Conservation (phyloP, 1,284 basidiomycete species). For the Albatrellus sp. region DNA sequence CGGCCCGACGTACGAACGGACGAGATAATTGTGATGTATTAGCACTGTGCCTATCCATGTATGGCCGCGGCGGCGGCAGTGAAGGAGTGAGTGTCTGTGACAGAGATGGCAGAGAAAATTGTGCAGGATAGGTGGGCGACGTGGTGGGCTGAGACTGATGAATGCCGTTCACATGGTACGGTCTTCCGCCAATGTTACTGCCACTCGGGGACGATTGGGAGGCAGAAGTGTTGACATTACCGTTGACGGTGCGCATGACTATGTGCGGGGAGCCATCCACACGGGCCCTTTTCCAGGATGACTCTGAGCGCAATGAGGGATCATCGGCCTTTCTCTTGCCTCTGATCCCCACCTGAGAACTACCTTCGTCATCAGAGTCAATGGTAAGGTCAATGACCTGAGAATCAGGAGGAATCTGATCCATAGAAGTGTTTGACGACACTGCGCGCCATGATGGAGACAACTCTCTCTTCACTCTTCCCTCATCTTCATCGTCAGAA, state of each 20-base stretch:
- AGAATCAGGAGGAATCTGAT: constrained; percentile 11
- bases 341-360: constrained; percentile 12
- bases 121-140: constrained; percentile 3
- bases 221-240: constrained; percentile 12
- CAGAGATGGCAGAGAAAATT: background rate
- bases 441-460: constrained; percentile 35
- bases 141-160: constrained; percentile 5
- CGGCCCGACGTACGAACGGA: background rate
- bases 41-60: background rate
- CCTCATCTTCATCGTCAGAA: constrained; percentile 65
- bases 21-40: background rate
- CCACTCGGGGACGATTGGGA: constrained; percentile 7
- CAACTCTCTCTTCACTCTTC: constrained; percentile 59
- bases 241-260: constrained; percentile 9
- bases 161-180: constrained; percentile 10
- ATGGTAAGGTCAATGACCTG: constrained; percentile 69
- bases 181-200: constrained; percentile 11
- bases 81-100: constrained; percentile 2
- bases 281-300: constrained; percentile 63
- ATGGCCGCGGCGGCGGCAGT: background rate
- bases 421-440: constrained; percentile 3
- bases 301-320: constrained; percentile 27
- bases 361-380: constrained; percentile 56
- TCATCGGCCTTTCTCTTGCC: constrained; percentile 44
- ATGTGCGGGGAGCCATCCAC: constrained; percentile 22